Evolutionary conservation across 2,329 filamentous ascomycete species (phyloP), one percentile per base, ranked within the genome.

Genomic region (Penicillium sp.): DNA sequence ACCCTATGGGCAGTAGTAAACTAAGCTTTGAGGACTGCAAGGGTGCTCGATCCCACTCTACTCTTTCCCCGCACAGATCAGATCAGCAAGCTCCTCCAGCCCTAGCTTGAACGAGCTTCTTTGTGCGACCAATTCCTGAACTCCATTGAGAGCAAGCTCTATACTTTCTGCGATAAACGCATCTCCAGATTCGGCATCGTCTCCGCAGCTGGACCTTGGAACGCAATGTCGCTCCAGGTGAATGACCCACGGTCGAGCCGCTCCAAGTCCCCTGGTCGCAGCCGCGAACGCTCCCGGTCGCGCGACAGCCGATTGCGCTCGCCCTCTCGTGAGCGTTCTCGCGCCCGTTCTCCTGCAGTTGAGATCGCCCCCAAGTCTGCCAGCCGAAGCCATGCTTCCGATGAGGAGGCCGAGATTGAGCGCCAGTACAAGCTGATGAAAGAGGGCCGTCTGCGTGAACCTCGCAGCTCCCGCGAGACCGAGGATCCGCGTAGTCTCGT

Each of bases 221-320:
- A 47, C 47, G 29, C 38, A 31, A 67, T 68, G 64, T 68, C 69
- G 28, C 68, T 74, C 33, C 66, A 69, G 47, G 69, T 72, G 44
- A 57, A 66, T 49, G 69, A 72, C 57, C 64, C 70, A 60, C 69
- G 70, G 60, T 70, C 69, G 55, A 72, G 73, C 53, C 68, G 74
- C 47, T 75, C 73, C 53, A 75, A 70, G 54, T 75, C 73, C 29
- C 73, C 72, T 29, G 70, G 71, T 25, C 66, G 67, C 28, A 65
- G 57, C 53, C 63, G 69, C 39, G 72, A 74, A 38, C 70, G 71
- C 50, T 74, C 72, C 40, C 66, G 66, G 46, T 74, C 72, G 59
- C 72, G 72, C 64, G 71, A 74, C 53, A 62, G 51, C 45, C 67
- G 71, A 39, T 60, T 55, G 10, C 61, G 67, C 10, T 65, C 64